Conservation (phyloP, 1,284 basidiomycete genomes). For the Fereydounia khargensis region DNA sequence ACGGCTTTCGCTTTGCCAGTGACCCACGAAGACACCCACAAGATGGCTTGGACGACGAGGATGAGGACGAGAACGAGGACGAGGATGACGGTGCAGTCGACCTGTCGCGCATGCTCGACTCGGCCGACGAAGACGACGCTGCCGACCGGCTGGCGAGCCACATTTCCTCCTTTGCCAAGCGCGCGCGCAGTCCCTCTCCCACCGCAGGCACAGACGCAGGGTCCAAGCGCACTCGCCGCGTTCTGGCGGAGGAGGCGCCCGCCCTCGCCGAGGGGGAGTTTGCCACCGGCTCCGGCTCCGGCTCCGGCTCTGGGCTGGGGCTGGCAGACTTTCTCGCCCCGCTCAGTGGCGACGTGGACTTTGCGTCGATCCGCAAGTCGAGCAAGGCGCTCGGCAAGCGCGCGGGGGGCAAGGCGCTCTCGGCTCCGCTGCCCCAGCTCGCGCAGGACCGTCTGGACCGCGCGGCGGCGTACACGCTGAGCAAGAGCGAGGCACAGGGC, state of each 20-base stretch:
- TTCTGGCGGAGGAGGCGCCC: slow-evolving; percentile 71
- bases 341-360: slow-evolving; percentile 58
- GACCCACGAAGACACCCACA: slow-evolving; percentile 4
- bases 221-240: slow-evolving; percentile 63
- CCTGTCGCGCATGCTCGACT: slow-evolving; percentile 49
- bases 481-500: slow-evolving; percentile 86
- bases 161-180: slow-evolving; percentile 22
- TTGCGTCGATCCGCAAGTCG: slow-evolving; percentile 29
- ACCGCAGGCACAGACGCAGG: too few species aligned
- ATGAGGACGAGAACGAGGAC: slow-evolving; percentile 9
- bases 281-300: slow-evolving; percentile 43
- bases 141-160: slow-evolving; percentile 21
- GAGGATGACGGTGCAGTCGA: slow-evolving; percentile 25
- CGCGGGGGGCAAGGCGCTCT: slow-evolving; percentile 66
- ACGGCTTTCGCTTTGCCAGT: slow-evolving; percentile 28
- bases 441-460: slow-evolving; percentile 87
- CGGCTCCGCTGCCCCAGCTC: slow-evolving; percentile 81
- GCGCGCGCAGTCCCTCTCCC: too few species aligned
- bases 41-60: background rate
- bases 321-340: slow-evolving; percentile 75
- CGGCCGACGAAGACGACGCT: slow-evolving; percentile 24
- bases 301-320: slow-evolving; percentile 21
- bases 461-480: slow-evolving; percentile 89
- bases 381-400: slow-evolving; percentile 58
- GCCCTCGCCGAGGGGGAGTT: slow-evolving; percentile 68